Evolutionary conservation across 345 rosid genomes (phyloP), one percentile per base, ranked within the genome.

Genomic region (Ricinus communis): DNA sequence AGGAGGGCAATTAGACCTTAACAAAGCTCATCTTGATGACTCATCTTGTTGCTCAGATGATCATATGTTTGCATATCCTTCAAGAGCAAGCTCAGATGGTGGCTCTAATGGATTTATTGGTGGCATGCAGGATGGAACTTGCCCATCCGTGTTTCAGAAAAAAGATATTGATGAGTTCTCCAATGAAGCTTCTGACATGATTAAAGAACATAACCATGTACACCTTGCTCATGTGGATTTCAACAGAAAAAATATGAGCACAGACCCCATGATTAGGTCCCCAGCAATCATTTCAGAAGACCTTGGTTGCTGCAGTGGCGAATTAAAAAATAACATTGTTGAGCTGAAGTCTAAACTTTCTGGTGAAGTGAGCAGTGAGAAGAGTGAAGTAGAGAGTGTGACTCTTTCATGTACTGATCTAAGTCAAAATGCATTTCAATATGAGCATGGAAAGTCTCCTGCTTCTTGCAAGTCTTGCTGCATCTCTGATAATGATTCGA

Each of bases 1-100:
- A 65, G 77, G 43, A 16, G 33, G 66, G 41, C 43, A 18, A 24
- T 12, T 81, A 25, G 87, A 84, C 61, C 90, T 87, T 64, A 87
- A 82, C 55, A 46, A 76, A 72, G 71, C 68, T 82, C 66, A 53
- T 54, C 63, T 66, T 15, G 86, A 79, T 53, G 80, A 78, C 66
- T 65, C 68, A 1, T 71, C 82, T 30, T 77, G 73, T 70, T 57
- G 63, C 73, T 78, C 73, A 19, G 51, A 76, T 31, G 74, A 71
- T 77, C 56, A 43, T 30, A 10, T 22, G 38, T 28, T 59, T 49
- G 73, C 46, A 58, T 43, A 12, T 67, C 75, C 77, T 62, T 67
- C 80, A 53, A 28, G 66, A 43, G 33, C 75, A 27, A 54, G 71
- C 56, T 74, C 72, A 46, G 62, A 73, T 11, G 76, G 58, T 63